A percentile compares a stretch with the other conserved stretches of the same genome.
Conservation (phyloP, 768 basidiomycete genomes). For the Rhodotorula kratochvilovae region DNA sequence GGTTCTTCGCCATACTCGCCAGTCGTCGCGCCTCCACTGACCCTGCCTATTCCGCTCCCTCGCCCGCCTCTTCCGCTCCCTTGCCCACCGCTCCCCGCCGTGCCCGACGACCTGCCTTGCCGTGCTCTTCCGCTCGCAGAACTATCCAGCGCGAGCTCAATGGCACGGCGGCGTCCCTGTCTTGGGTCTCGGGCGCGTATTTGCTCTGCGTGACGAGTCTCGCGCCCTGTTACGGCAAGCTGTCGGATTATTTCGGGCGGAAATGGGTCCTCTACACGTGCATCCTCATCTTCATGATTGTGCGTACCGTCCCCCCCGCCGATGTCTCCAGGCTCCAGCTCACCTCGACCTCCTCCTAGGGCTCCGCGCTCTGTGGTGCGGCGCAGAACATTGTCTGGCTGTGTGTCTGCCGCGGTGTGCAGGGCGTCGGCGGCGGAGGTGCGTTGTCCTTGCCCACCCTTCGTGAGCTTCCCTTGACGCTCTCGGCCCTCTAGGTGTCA, state of each 20-base stretch:
- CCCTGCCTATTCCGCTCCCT: no score
- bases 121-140: no score
- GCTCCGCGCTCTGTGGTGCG: conserved; percentile 23
- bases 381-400: conserved; percentile 34
- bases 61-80: no score
- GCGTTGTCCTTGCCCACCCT: conserved; percentile 29
- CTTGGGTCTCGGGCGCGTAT: conserved; percentile 70
- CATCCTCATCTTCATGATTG: conserved; percentile 32
- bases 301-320: background rate
- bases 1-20: no score
- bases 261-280: conserved; percentile 27
- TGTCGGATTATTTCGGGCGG: conserved; percentile 59
- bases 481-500: conserved; percentile 44
- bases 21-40: no score
- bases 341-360: background rate
- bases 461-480: background rate
- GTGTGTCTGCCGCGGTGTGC: conserved; percentile 23
- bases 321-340: no score
- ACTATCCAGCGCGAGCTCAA: conserved; percentile 65
- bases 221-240: conserved; percentile 70
- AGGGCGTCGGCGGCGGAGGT: conserved; percentile 18
- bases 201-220: conserved; percentile 58
- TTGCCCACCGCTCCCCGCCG: no score
- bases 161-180: conserved; percentile 58
- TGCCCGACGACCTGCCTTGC: no score